Conservation (phyloP, 23 red algal genomes). For the Gracilaria gracilis region DNA sequence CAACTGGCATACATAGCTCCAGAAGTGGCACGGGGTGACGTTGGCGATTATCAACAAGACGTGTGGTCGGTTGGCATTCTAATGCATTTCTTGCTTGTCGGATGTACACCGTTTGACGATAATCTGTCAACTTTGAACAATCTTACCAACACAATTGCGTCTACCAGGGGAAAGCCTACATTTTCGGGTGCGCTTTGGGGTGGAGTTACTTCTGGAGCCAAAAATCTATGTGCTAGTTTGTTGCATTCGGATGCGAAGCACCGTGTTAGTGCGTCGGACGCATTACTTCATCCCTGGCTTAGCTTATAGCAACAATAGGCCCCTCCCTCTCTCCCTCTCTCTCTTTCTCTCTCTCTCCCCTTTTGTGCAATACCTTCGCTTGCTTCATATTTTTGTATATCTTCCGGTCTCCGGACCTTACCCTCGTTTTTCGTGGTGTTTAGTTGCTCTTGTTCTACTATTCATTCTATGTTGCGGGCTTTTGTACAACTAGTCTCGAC, state of each 20-base stretch:
- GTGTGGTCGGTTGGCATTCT: constrained; percentile 65
- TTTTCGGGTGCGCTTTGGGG: constrained; percentile 65
- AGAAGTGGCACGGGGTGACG: constrained; percentile 32
- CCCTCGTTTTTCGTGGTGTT: not conserved
- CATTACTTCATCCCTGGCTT: constrained; percentile 63
- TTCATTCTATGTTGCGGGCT: not conserved
- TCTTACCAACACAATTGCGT: constrained; percentile 26
- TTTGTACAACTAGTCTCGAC: not conserved
- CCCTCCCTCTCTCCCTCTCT: not conserved
- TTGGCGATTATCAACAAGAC: constrained; percentile 52
- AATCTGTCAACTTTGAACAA: not conserved
- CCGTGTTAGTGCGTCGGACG: constrained; percentile 33
- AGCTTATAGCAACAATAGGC: constrained; percentile 26
- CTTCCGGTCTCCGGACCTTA: not conserved
- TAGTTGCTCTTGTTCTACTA: not conserved
- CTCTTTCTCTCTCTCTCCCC: not conserved
- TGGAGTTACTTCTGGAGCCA: constrained; percentile 52
- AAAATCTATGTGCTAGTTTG: constrained; percentile 64
- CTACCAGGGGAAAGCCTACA: constrained; percentile 47
- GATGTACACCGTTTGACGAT: constrained; percentile 62
- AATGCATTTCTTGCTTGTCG: constrained; percentile 63
- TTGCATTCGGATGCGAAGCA: constrained; percentile 57
- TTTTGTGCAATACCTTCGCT: not conserved
- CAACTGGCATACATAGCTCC: constrained; percentile 44
- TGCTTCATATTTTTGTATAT: not conserved